Evolutionary conservation across 2,329 filamentous ascomycete genomes (phyloP).

Genomic region (Phaeomoniella chlamydospora): DNA sequence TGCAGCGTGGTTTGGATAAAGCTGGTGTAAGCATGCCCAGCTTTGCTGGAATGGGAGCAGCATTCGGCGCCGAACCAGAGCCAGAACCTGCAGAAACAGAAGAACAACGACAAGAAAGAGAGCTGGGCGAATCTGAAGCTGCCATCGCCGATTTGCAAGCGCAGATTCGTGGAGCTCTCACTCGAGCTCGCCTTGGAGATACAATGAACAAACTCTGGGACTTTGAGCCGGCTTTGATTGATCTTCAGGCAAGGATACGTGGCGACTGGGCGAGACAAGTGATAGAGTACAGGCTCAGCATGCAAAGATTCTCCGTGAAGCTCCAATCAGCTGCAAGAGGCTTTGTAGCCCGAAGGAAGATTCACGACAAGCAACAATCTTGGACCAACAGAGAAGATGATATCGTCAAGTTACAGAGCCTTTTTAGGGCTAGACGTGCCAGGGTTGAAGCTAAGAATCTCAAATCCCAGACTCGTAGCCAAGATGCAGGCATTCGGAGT

Average conservation of each 20-base stretch:
- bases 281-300: conserved; percentile 64
- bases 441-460: conserved; percentile 27
- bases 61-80: conserved; percentile 76
- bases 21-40: conserved; percentile 92
- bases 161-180: conserved; percentile 67
- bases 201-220: conserved; percentile 88
- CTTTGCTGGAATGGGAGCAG: conserved; percentile 93
- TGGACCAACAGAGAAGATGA: conserved; percentile 58
- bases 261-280: conserved; percentile 81
- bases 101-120: conserved; percentile 72
- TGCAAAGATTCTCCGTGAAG: conserved; percentile 64
- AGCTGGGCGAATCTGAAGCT: conserved; percentile 62
- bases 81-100: conserved; percentile 66
- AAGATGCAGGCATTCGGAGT: conserved; percentile 27
- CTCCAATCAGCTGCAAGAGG: conserved; percentile 71
- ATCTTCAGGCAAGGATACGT: conserved; percentile 74
- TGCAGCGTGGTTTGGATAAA: conserved; percentile 92
- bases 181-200: conserved; percentile 62
- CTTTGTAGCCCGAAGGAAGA: conserved; percentile 52
- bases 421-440: conserved; percentile 46
- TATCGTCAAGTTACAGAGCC: conserved; percentile 67
- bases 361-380: conserved; percentile 48
- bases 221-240: conserved; percentile 59
- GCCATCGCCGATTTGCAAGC: conserved; percentile 69
- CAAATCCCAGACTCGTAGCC: conserved; percentile 20